Conservation (phyloP, 1,284 basidiomycete genomes). For the Puccinia novopanici region DNA sequence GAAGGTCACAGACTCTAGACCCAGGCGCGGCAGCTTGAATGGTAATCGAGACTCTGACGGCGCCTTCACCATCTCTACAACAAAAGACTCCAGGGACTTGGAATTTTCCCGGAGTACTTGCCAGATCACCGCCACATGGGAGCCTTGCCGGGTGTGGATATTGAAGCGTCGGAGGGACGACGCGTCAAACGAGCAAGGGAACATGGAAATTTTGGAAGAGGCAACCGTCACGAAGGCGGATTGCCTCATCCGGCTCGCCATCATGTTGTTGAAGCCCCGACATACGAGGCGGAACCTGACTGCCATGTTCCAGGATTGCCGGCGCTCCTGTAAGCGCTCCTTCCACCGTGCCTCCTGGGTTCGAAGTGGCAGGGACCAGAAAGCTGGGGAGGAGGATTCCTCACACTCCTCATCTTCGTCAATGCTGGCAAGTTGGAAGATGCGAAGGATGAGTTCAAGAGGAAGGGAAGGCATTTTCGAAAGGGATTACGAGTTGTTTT, state of each 20-base stretch:
- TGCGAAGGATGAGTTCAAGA: not conserved
- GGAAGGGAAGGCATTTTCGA: not conserved
- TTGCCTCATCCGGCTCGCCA: not conserved
- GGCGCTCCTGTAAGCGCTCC: not conserved
- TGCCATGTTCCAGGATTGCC: not conserved
- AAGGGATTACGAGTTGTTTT: not conserved
- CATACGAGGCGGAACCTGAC: not conserved
- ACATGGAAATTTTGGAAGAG: not conserved
- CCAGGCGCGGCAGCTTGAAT: not conserved
- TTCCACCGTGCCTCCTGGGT: not conserved
- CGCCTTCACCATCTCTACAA: not conserved
- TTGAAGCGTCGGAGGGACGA: not conserved
- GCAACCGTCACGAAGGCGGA: not conserved
- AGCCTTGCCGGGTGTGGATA: not conserved
- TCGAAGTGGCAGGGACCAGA: constrained; percentile 6
- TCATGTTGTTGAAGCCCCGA: not conserved
- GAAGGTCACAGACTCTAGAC: not conserved
- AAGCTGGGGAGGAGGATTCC: not conserved
- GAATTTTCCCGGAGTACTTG: not conserved
- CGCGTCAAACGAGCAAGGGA: too few species aligned
- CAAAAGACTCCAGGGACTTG: not conserved
- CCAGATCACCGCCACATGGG: not conserved
- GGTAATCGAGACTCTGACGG: not conserved
- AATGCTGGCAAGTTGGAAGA: not conserved
- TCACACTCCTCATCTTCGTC: not conserved